These are phyloP conservation scores for Mentha longifolia DNA, from an alignment of 257 asterid species.

Conservation along the genomic window DNA sequence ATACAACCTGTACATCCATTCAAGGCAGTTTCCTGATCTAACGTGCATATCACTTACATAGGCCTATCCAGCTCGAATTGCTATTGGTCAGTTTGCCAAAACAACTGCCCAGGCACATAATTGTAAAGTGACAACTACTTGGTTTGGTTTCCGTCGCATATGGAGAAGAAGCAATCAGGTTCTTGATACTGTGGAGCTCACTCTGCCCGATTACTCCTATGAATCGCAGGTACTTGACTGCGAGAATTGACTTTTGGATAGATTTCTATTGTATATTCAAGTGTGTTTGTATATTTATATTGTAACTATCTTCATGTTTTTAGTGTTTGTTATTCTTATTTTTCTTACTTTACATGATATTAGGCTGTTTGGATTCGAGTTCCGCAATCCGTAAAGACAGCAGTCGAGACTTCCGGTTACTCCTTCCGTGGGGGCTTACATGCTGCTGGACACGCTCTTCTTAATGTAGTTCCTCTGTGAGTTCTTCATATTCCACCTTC, in stretches of 20 bases:
- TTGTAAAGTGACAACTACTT: slow-evolving; percentile 83
- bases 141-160: slow-evolving; percentile 91
- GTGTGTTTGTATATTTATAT: background rate
- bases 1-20: slow-evolving; percentile 27
- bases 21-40: slow-evolving; percentile 29
- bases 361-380: slow-evolving; percentile 99
- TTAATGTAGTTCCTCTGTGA: slow-evolving; percentile 85
- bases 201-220: slow-evolving; percentile 88
- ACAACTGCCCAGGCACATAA: slow-evolving; percentile 69
- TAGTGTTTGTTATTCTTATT: slow-evolving; percentile 20
- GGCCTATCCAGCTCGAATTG: slow-evolving; percentile 71
- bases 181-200: slow-evolving; percentile 82
- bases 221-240: slow-evolving; percentile 72
- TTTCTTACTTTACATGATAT: slow-evolving; percentile 32
- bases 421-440: slow-evolving; percentile 90
- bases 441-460: slow-evolving; percentile 97
- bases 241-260: background rate
- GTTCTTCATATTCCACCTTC: slow-evolving; percentile 40
- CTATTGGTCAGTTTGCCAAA: slow-evolving; percentile 43
- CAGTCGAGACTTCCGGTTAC: slow-evolving; percentile 54
- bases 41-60: slow-evolving; percentile 37
- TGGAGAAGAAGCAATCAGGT: slow-evolving; percentile 78
- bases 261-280: slow-evolving; percentile 23
- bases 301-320: slow-evolving; percentile 13
- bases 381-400: slow-evolving; percentile 72